Evolutionary conservation across 805 yeast species (phyloP).

Genomic region (Alloascoidea hylecoeti): DNA sequence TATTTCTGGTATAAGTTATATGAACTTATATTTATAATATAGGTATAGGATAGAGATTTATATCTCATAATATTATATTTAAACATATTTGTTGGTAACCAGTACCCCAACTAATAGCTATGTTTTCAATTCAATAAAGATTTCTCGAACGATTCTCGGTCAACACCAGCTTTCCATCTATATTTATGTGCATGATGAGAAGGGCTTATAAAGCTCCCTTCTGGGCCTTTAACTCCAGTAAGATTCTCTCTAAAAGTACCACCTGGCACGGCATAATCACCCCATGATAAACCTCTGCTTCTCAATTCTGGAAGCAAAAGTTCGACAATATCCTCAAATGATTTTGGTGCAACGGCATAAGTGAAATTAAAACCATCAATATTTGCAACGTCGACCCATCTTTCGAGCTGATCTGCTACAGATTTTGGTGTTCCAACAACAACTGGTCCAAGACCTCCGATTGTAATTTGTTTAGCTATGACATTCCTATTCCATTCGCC

Average conservation of each 20-base stretch:
- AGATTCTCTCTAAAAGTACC: slow-evolving; percentile 23
- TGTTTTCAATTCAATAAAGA: too few relatives aligned
- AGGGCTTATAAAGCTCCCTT: too few relatives aligned
- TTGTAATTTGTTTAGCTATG: slow-evolving; percentile 19
- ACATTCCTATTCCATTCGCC: slow-evolving; percentile 12
- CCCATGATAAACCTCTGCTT: slow-evolving; percentile 20
- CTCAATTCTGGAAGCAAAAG: slow-evolving; percentile 22
- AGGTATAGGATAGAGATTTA: too few relatives aligned
- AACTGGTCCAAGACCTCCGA: slow-evolving; percentile 17
- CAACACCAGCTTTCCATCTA: too few relatives aligned
- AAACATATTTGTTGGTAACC: too few relatives aligned
- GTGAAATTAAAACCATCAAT: slow-evolving; percentile 29
- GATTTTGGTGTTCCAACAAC: slow-evolving; percentile 21
- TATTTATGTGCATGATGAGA: too few relatives aligned
- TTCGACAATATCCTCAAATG: slow-evolving; percentile 23
- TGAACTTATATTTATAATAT: too few relatives aligned
- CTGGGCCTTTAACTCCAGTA: too few relatives aligned
- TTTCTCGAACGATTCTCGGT: too few relatives aligned
- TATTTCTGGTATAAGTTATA: too few relatives aligned
- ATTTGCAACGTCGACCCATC: slow-evolving; percentile 23
- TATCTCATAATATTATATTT: too few relatives aligned
- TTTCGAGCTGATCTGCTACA: slow-evolving; percentile 24
- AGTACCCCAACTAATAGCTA: too few relatives aligned
- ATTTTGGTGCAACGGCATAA: slow-evolving; percentile 21
- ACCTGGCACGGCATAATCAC: slow-evolving; percentile 19